phyloP scores from a whole-genome alignment of 1,284 basidiomycete genomes.

The Papiliotrema flavescens region DNA sequence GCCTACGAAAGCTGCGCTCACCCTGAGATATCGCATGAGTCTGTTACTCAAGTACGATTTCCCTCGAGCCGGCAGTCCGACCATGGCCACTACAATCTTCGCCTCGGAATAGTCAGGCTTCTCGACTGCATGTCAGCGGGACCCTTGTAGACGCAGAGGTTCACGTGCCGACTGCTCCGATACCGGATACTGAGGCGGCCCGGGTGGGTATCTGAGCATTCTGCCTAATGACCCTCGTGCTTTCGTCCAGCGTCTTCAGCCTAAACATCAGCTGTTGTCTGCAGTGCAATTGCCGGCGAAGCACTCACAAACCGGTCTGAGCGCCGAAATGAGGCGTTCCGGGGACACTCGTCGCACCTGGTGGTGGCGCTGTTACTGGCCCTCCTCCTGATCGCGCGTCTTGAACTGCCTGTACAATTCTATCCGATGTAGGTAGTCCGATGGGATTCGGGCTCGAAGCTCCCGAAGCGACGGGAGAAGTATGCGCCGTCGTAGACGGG shows the following conservation, averaged over 20 bases:
- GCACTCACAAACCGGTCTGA: constrained; percentile 41
- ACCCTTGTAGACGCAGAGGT: neutral
- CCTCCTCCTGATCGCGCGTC: constrained; percentile 1
- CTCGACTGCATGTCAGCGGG: constrained; percentile 57
- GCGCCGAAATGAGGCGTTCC: constrained; percentile 50
- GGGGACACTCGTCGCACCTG: constrained; percentile 21
- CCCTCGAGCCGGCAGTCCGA: constrained; percentile 75
- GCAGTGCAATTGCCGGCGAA: neutral
- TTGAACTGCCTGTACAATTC: constrained; percentile 1
- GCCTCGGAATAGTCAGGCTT: constrained; percentile 98
- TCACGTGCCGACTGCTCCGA: constrained; percentile 45
- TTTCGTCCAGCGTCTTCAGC: constrained; percentile 45
- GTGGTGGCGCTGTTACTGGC: neutral
- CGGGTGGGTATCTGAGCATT: constrained; percentile 40
- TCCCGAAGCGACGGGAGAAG: constrained; percentile 28
- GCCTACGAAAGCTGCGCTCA: constrained; percentile 34
- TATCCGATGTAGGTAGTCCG: constrained; percentile 9
- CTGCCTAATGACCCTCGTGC: constrained; percentile 42
- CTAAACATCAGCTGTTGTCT: constrained; percentile 14
- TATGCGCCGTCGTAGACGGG: constrained; percentile 17
- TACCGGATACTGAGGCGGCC: constrained; percentile 49
- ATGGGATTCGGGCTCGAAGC: constrained; percentile 31
- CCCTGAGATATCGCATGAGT: constrained; percentile 73
- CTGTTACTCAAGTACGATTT: constrained; percentile 84
- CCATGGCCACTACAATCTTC: constrained; percentile 98